These are phyloP conservation scores for Penicillium sp. DNA, from an alignment of 2,329 filamentous ascomycete species.

Conservation along the genomic window DNA sequence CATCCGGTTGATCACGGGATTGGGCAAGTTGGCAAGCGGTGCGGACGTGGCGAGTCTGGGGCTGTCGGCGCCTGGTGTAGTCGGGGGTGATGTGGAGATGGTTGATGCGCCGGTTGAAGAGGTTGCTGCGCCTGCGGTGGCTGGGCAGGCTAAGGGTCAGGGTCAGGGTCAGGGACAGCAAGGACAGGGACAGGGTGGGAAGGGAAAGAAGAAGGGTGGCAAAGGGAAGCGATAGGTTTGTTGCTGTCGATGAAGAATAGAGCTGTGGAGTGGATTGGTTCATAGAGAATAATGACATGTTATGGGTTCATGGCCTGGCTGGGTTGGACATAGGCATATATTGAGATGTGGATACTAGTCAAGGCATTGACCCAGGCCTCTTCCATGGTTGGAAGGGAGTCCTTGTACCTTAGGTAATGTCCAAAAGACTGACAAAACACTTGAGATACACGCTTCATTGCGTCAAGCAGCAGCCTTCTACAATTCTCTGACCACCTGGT, in stretches of 20 bases:
- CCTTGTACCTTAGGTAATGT: background rate
- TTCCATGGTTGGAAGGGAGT: background rate
- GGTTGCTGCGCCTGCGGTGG: constrained; percentile 41
- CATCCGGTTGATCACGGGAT: constrained; percentile 72
- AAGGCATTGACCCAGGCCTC: background rate
- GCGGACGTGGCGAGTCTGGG: constrained; percentile 63
- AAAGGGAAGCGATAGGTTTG: constrained; percentile 67
- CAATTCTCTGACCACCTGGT: background rate
- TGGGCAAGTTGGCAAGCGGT: constrained; percentile 73
- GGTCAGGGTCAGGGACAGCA: constrained; percentile 27
- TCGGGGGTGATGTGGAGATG: constrained; percentile 37
- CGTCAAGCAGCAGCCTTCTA: background rate
- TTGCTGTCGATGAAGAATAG: background rate
- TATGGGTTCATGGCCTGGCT: background rate
- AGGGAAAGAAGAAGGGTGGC: constrained; percentile 65
- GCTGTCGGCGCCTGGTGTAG: constrained; percentile 39
- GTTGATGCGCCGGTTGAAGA: constrained; percentile 34
- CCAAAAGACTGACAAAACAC: background rate
- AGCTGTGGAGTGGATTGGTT: background rate
- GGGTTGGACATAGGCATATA: background rate
- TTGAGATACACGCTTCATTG: background rate
- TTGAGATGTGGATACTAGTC: background rate
- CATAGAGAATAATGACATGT: constrained; percentile 17
- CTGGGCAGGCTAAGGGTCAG: constrained; percentile 19
- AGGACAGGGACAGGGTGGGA: constrained; percentile 35